Base-by-base conservation (phyloP, 2,329 filamentous ascomycete genomes). In the Xylariales sp. region DNA sequence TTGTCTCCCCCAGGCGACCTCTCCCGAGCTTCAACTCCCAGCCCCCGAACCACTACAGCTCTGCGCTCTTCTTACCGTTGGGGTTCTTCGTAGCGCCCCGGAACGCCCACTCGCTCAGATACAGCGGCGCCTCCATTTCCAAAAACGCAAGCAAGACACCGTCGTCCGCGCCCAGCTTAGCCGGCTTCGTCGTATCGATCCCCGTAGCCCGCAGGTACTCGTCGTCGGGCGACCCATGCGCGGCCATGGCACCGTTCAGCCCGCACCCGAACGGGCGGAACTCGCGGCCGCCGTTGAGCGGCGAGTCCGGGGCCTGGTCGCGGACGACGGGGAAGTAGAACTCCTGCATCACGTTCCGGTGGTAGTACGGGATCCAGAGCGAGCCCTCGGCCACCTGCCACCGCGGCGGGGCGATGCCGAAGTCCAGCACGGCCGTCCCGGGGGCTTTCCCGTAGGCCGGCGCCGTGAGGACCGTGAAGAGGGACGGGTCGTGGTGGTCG, bases 141-240 rank as follows among this genome's bases (percentile, higher is more conserved):
- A 39, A 14, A 7, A 54, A n/a, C n/a, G 32, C 50, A 16, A 39
- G 39, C 7, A 54, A 10, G 7, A 54, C 23, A 23, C 23, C 9
- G 8, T 34, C 50, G 3, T 54, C 34, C 9, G n/a, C 12, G 34
- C 12, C 16, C n/a, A 54, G 6, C 8, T 54, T 54, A 34, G 16
- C 39, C 39, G 50, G 34, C 50, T 54, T 54, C 16, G 50, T 39
- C 6, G 32, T 54, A 23, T 54, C 50, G 16, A 14, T 54, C 16
- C 18, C 23, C n/a, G 34, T 39, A n/a, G 50, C 50, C 50, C 5
- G 32, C 50, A 39, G 32, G 39, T 54, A 54, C 23, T 54, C 14
- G 23, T 23, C 12, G 1, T 54, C 50, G 10, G 50, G n/a, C 16
- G 32, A 39, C 39, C 50, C n/a, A 9, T 49, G 46, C 18, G 46